Percentiles rank a stretch among this genome's conserved stretches.
These are phyloP conservation scores for Pulveroboletus sp. DNA, from an alignment of 768 basidiomycete genomes.

Conservation along the genomic window DNA sequence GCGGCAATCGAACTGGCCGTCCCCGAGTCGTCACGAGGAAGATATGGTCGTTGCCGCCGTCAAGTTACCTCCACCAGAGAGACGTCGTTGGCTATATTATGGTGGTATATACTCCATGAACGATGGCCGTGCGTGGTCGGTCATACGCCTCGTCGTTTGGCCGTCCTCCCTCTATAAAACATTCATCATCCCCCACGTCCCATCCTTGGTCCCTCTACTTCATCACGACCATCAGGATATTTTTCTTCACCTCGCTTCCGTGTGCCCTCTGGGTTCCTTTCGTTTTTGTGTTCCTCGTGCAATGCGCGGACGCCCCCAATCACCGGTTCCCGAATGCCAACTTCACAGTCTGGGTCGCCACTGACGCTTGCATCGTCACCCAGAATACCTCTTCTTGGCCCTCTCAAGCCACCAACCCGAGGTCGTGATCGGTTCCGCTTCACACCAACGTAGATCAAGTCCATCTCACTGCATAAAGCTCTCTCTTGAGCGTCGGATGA, in stretches of 20 bases:
- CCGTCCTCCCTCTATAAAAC: conserved; percentile 16
- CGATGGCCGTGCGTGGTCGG: too few relatives aligned
- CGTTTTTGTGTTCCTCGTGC: conserved; percentile 31
- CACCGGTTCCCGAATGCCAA: conserved; percentile 29
- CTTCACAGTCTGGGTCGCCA: conserved; percentile 35
- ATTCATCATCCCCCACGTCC: neutral
- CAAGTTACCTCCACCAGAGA: too few relatives aligned
- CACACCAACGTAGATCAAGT: conserved; percentile 16
- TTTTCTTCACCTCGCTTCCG: conserved; percentile 10
- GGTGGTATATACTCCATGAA: conserved; percentile 17
- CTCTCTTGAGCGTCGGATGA: conserved; percentile 34
- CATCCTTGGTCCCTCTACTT: neutral
- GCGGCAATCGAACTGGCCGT: too few relatives aligned
- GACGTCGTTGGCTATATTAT: too few relatives aligned
- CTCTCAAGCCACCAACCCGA: conserved; percentile 20
- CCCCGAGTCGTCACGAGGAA: too few relatives aligned
- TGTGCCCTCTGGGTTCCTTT: conserved; percentile 22
- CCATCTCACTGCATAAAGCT: conserved; percentile 36
- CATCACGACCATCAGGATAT: conserved; percentile 21
- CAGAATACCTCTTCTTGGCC: conserved; percentile 46
- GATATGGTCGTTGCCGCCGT: too few relatives aligned
- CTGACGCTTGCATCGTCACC: conserved; percentile 32
- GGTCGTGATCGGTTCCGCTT: too few relatives aligned
- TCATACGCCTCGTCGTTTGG: neutral
- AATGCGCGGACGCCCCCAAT: conserved; percentile 50